Evolutionary conservation across 371 early-diverging fungal species (phyloP).

Genomic region (Zopfochytrium polystomum): DNA sequence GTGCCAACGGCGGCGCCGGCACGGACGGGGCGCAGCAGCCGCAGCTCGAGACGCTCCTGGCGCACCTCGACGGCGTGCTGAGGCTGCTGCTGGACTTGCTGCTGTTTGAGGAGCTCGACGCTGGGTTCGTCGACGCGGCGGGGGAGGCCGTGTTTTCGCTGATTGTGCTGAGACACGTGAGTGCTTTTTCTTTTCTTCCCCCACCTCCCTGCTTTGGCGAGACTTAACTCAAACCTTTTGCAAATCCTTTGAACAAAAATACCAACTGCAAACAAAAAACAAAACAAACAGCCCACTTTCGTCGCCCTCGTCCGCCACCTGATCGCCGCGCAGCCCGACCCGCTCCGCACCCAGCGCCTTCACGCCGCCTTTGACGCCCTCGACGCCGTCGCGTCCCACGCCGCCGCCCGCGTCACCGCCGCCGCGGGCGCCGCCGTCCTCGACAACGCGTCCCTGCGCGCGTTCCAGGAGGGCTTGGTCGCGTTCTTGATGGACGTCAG

Average conservation of each 20-base stretch:
- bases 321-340: conserved; percentile 49
- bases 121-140: conserved; percentile 57
- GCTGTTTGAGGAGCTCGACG: conserved; percentile 60
- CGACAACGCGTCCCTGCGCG: not conserved
- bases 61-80: conserved; percentile 55
- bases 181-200: not conserved
- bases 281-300: no score
- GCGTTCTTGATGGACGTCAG: conserved; percentile 64
- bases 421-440: conserved; percentile 5
- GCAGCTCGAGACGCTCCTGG: conserved; percentile 26
- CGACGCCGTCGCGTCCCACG: conserved; percentile 6
- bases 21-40: not conserved
- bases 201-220: conserved; percentile 38
- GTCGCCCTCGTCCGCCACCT: conserved; percentile 36
- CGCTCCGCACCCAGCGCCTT: conserved; percentile 47
- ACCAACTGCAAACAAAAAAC: no score
- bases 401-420: not conserved
- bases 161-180: conserved; percentile 54
- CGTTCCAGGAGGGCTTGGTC: conserved; percentile 44
- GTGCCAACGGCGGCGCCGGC: not conserved
- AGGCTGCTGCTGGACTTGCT: conserved; percentile 53
- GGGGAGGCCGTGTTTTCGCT: conserved; percentile 60
- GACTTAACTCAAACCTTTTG: conserved; percentile 3
- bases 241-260: no score
- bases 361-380: conserved; percentile 26